These are phyloP conservation scores for Dendrocalamus latiflorus DNA, from an alignment of 202 grass and related monocot genomes.

Conservation along the genomic window DNA sequence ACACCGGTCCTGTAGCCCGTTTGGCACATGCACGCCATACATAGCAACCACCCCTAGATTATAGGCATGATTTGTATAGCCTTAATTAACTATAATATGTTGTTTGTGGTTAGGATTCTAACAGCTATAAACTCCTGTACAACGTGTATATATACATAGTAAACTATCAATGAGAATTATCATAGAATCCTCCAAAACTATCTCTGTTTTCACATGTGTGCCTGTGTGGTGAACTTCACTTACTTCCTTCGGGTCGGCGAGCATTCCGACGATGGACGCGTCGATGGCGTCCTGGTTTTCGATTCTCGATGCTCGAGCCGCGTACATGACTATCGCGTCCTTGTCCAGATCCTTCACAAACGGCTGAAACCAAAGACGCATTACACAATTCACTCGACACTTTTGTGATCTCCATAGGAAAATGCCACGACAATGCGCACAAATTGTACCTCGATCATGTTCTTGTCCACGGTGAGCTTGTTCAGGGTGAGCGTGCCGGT, in stretches of 20 bases:
- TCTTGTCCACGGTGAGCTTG: constrained; percentile 66
- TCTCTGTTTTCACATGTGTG: too few species aligned
- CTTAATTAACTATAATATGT: too few species aligned
- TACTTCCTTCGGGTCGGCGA: constrained; percentile 57
- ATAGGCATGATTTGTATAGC: too few species aligned
- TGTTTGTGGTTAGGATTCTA: too few species aligned
- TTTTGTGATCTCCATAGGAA: too few species aligned
- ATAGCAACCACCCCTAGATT: too few species aligned
- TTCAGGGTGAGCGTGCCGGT: constrained; percentile 69
- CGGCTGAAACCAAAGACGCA: constrained; percentile 19
- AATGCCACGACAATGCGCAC: not conserved
- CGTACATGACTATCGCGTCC: constrained; percentile 41
- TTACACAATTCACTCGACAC: not conserved
- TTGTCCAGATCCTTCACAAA: constrained; percentile 55
- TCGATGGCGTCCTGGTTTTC: constrained; percentile 84
- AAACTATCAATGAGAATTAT: too few species aligned
- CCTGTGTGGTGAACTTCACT: not conserved
- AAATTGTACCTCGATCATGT: constrained; percentile 46
- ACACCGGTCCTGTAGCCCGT: too few species aligned
- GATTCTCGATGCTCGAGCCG: constrained; percentile 28
- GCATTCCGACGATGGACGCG: constrained; percentile 57
- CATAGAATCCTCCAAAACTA: too few species aligned
- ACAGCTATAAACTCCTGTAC: too few species aligned
- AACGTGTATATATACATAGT: too few species aligned
- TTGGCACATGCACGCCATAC: too few species aligned